These are phyloP conservation scores for Tolypocladium inflatum DNA, from an alignment of 2,329 filamentous ascomycete species.

Conservation along the genomic window DNA sequence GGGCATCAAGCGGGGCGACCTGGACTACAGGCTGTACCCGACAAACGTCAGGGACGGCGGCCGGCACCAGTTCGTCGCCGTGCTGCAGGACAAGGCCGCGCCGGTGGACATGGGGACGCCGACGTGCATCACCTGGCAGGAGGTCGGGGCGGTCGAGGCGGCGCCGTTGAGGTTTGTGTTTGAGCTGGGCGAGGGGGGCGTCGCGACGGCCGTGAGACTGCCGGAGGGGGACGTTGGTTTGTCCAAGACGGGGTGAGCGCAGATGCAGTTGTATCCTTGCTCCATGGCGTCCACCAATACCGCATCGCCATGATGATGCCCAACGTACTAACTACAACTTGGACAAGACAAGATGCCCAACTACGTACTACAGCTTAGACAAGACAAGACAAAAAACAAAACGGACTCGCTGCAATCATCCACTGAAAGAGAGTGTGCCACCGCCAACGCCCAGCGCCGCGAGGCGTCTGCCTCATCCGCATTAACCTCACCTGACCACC, in stretches of 20 bases:
- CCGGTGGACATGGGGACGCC: slow-evolving; percentile 20
- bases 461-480: neutral
- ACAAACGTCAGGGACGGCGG: slow-evolving; percentile 13
- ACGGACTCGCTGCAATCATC: too few relatives aligned
- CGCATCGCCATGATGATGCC: too few relatives aligned
- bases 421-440: too few relatives aligned
- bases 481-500: neutral
- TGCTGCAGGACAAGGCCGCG: slow-evolving; percentile 20
- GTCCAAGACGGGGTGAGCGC: neutral
- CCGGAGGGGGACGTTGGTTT: neutral
- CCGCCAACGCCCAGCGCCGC: neutral
- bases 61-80: slow-evolving; percentile 16
- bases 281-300: too few relatives aligned
- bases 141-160: neutral
- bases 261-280: neutral
- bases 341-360: too few relatives aligned
- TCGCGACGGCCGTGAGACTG: neutral
- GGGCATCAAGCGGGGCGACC: slow-evolving; percentile 8
- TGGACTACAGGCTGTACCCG: slow-evolving; percentile 21
- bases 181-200: neutral
- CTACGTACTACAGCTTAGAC: too few relatives aligned
- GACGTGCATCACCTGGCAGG: slow-evolving; percentile 22
- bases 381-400: too few relatives aligned
- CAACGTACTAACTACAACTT: too few relatives aligned
- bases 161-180: neutral